phyloP scores from a whole-genome alignment of 805 yeast genomes.

The Kodamaea kaohsiungensis region DNA sequence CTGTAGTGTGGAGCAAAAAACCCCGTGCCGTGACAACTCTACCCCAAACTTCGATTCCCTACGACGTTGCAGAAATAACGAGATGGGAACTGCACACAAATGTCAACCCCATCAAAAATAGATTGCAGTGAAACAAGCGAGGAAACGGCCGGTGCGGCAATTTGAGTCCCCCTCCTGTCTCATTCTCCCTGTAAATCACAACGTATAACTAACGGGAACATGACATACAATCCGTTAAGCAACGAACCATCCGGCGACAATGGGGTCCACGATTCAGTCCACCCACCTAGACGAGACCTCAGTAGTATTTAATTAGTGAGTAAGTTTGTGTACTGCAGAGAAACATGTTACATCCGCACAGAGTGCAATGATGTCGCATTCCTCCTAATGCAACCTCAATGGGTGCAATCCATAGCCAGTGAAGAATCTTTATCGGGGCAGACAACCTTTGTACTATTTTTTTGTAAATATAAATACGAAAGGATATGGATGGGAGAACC shows the following conservation, averaged over 20 bases:
- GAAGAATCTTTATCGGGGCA: constrained; percentile 1
- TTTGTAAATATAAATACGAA: constrained; percentile 1
- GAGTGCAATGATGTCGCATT: neutral
- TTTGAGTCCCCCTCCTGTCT: neutral
- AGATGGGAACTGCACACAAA: neutral
- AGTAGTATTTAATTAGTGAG: no score
- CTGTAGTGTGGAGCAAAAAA: neutral
- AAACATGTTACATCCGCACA: neutral
- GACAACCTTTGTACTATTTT: neutral
- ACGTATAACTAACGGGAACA: neutral
- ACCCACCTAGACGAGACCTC: neutral
- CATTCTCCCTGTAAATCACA: neutral
- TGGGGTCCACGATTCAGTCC: neutral
- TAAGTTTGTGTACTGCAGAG: neutral
- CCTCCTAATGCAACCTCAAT: neutral
- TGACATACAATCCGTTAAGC: neutral
- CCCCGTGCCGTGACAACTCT: neutral
- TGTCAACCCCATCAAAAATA: neutral
- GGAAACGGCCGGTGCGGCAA: neutral
- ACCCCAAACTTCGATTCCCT: neutral
- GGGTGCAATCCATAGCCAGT: neutral
- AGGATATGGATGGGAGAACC: constrained; percentile 1
- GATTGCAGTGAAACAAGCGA: neutral
- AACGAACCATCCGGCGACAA: neutral
- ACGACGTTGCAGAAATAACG: neutral